Evolutionary conservation across 116 monocot species (phyloP), one percentile per base, ranked within the genome.

Genomic region (Iris pallida): DNA sequence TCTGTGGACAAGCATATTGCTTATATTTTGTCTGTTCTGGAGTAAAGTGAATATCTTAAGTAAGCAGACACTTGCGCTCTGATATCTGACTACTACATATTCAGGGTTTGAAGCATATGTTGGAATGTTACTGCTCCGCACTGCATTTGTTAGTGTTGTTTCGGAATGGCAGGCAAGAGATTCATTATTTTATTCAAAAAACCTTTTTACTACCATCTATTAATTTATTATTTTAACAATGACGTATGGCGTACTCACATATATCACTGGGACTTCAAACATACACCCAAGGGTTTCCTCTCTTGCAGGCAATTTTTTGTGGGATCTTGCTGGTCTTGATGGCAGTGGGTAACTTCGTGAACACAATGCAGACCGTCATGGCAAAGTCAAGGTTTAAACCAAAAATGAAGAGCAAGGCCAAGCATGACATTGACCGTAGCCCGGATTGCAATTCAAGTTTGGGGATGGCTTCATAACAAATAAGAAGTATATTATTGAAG

Each of bases 91-190:
- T n/a, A n/a, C n/a, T n/a, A n/a, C n/a, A n/a, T n/a, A n/a, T n/a
- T n/a, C n/a, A n/a, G 87, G 81, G 13, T 97, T 97, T 75, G 89
- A 97, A 82, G 97, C 87, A n/a, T 97, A 82, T 69, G 78, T 97
- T 18, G 92, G 97, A 17, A 12, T 89, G 52, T 71, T 83, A 71
- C 80, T 90, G 40, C 90, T 97, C 55, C 75, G 67, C 8, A 90
- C 79, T 46, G 87, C 92, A 63, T 58, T 87, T 49, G 75, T 63
- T 45, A 83, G 88, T 60, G 76, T 68, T 72, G 63, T 80, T 56
- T 78, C 82, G 45, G 85, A 89, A 49, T 97, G 97, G 97, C 97
- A 97, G 97, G 97, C 76, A 83, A 83, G 89, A 59, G 57, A 12
- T 14, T 5, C 42, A 41, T 17, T 53, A 30, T 66, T 5, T 15